Evolutionary conservation across 345 rosid genomes (phyloP).

Genomic region (Microthlaspi erraticum): DNA sequence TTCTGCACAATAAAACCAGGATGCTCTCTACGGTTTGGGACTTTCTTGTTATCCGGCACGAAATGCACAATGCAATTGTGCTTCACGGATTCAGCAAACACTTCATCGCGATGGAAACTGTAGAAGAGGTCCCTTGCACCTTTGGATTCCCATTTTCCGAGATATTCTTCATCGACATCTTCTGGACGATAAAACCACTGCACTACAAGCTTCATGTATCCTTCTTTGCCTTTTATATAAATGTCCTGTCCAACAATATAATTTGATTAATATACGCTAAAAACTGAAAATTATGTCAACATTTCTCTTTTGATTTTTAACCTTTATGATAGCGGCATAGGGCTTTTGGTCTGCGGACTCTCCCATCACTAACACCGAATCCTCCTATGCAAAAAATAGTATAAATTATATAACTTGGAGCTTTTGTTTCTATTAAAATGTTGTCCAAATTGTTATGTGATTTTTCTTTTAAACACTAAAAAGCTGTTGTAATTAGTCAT

Average conservation of each 20-base stretch:
- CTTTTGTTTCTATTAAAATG: too few relatives aligned
- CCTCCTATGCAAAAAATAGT: slow-evolving; percentile 55
- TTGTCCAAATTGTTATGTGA: too few relatives aligned
- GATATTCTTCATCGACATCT: slow-evolving; percentile 66
- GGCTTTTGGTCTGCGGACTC: slow-evolving; percentile 62
- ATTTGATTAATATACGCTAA: slow-evolving; percentile 6
- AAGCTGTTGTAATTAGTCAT: neutral
- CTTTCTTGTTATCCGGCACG: too few relatives aligned
- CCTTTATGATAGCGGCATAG: slow-evolving; percentile 96
- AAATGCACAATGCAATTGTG: slow-evolving; percentile 82
- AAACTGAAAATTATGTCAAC: too few relatives aligned
- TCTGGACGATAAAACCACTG: slow-evolving; percentile 95
- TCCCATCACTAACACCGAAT: slow-evolving; percentile 71
- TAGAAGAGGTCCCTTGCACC: slow-evolving; percentile 78
- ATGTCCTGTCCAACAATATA: slow-evolving; percentile 59
- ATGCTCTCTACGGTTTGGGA: too few relatives aligned
- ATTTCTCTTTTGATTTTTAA: slow-evolving; percentile 17
- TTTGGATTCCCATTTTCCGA: slow-evolving; percentile 64
- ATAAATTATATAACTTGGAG: too few relatives aligned
- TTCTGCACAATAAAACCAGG: too few relatives aligned
- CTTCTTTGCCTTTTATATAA: slow-evolving; percentile 47
- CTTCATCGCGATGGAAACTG: slow-evolving; percentile 83
- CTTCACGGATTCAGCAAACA: slow-evolving; percentile 86
- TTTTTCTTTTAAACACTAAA: too few relatives aligned
- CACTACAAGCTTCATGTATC: slow-evolving; percentile 62